phyloP scores from a whole-genome alignment of 805 yeast genomes.

The Lipomyces chichibuensis region DNA sequence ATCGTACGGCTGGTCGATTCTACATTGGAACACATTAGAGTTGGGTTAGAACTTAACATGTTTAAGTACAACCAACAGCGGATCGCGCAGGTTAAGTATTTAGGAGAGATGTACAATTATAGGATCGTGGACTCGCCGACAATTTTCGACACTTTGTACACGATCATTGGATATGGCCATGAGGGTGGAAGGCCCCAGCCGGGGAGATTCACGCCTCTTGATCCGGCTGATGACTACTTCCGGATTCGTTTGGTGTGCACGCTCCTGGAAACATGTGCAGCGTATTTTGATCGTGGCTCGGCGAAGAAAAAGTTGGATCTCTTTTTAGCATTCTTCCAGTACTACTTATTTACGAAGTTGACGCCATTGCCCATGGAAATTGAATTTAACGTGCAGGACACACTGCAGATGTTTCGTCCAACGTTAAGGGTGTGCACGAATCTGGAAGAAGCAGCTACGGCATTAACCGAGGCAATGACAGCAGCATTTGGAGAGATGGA shows the following conservation, averaged over 20 bases:
- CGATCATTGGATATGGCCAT: slow-evolving; percentile 68
- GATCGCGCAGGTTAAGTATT: slow-evolving; percentile 60
- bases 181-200: slow-evolving; percentile 59
- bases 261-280: slow-evolving; percentile 46
- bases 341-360: slow-evolving; percentile 63
- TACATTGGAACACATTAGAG: slow-evolving; percentile 61
- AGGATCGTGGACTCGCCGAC: slow-evolving; percentile 53
- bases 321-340: slow-evolving; percentile 68
- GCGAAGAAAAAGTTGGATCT: slow-evolving; percentile 42
- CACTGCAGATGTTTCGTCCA: slow-evolving; percentile 46
- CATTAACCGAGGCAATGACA: slow-evolving; percentile 41
- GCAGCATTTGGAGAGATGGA: slow-evolving; percentile 22
- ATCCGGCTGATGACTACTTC: slow-evolving; percentile 69
- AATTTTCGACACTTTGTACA: slow-evolving; percentile 57
- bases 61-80: slow-evolving; percentile 63
- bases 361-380: slow-evolving; percentile 64
- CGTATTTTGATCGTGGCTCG: slow-evolving; percentile 31
- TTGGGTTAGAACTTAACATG: slow-evolving; percentile 68
- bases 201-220: slow-evolving; percentile 51
- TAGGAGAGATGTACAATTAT: slow-evolving; percentile 60
- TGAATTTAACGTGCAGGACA: slow-evolving; percentile 55
- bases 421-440: slow-evolving; percentile 46
- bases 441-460: slow-evolving; percentile 51
- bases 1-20: slow-evolving; percentile 59
- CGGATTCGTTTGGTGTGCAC: slow-evolving; percentile 61